phyloP scores from a whole-genome alignment of 495 filamentous ascomycete genomes.

The Rostrohypoxylon terebratum region DNA sequence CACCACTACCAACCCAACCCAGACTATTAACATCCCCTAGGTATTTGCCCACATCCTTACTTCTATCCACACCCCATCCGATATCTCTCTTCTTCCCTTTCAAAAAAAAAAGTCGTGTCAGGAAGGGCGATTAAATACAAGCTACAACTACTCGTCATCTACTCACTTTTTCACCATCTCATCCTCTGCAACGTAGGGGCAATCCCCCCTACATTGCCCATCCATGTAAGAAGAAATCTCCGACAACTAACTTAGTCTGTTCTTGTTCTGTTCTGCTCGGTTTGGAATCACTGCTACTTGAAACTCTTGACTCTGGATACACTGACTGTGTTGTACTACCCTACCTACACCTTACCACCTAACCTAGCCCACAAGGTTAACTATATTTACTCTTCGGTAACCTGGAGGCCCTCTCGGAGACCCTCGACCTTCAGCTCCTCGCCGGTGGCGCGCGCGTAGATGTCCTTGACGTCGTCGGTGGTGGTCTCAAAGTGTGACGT shows the following conservation, averaged over 20 bases:
- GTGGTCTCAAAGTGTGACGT: slow-evolving; percentile 96
- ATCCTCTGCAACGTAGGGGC: not conserved
- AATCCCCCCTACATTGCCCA: not conserved
- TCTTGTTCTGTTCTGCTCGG: not conserved
- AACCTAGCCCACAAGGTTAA: not conserved
- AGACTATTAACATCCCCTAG: not conserved
- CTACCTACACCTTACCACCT: not conserved
- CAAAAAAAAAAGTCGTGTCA: not conserved
- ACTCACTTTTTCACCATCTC: not conserved
- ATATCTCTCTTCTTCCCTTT: not conserved
- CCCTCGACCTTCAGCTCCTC: slow-evolving; percentile 82
- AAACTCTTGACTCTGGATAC: not conserved
- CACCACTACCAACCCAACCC: not conserved
- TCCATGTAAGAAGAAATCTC: not conserved
- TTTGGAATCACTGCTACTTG: not conserved
- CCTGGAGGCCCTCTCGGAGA: slow-evolving; percentile 67
- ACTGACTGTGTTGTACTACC: not conserved
- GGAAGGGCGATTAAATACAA: not conserved
- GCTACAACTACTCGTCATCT: not conserved
- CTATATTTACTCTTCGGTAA: slow-evolving; percentile 59
- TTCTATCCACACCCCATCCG: not conserved
- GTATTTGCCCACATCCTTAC: not conserved
- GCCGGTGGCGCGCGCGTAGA: slow-evolving; percentile 87
- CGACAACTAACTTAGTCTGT: slow-evolving; percentile 3
- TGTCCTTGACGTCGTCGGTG: slow-evolving; percentile 90